Evolutionary conservation across 2,329 filamentous ascomycete species (phyloP), one percentile per base, ranked within the genome.

Genomic region (Didymella pomorum): DNA sequence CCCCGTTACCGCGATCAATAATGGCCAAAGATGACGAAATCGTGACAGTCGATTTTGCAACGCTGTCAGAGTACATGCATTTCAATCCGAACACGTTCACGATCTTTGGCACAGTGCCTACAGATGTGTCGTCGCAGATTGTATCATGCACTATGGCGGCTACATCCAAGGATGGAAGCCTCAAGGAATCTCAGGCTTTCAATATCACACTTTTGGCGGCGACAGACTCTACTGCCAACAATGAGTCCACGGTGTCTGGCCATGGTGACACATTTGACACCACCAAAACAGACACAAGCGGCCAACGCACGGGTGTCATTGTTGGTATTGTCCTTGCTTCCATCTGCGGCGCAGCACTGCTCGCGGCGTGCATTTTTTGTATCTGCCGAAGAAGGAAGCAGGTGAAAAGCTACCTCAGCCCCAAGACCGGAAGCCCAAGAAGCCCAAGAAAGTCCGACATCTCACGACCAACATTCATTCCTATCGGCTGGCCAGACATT

Each of bases 91-190:
- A 59, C 10, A 80, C 76, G 25, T 74, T 79, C 42, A 78, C 76
- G 2, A 75, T 86, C 2, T 71, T 72, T n/a, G 84, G 84, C 14
- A 78, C 76, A n/a, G 77, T 85, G 10, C 83, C 84, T 0, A 63
- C 70, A 1, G 71, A 77, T 47, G 56, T 78, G 6, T 62, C 74
- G 7, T 71, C 80, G 2, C 69, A 76, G 33, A 74, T 75, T 9
- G 72, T 82, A 20, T 69, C 74, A 18, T 77, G 80, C 21, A 80
- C 76, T 12, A 58, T 86, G 33, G 81, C 74, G 10, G 81, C 80
- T 18, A 77, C 66, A 21, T 76, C 65, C 48, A 67, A 56, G 16
- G 63, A 75, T 42, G 66, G 63, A 11, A 62, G 43, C 16, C 25
- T 60, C 7, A 71, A 72, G 42, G 77, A 83, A 50, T 78, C 76